Percentiles rank a stretch among this genome's conserved stretches.
These are phyloP conservation scores for Toxicodendron radicans DNA, from an alignment of 345 rosid species.

Conservation along the genomic window DNA sequence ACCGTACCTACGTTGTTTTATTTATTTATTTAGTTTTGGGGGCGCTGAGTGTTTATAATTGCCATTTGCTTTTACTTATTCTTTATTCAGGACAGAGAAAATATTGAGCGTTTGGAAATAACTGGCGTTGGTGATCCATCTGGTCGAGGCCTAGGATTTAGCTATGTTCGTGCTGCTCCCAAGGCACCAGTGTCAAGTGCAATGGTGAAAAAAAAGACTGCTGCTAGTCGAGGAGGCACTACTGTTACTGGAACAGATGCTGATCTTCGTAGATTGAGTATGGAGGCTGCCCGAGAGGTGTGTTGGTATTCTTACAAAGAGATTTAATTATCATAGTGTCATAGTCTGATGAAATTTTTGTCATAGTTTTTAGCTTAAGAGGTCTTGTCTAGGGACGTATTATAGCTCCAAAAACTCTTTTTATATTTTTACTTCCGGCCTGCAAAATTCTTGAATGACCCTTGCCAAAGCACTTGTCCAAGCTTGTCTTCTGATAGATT, in stretches of 20 bases:
- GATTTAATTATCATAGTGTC: no score
- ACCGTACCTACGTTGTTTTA: no score
- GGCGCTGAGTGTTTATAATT: no score
- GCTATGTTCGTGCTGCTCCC: constrained; percentile 88
- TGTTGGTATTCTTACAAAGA: neutral
- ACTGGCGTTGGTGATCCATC: constrained; percentile 99
- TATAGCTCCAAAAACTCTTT: neutral
- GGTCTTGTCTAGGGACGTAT: neutral
- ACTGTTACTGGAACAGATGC: constrained; percentile 99
- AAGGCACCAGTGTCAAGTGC: constrained; percentile 87
- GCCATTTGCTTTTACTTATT: neutral
- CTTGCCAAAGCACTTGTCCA: neutral
- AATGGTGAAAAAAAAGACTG: constrained; percentile 73
- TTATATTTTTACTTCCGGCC: neutral
- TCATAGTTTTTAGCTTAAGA: no score
- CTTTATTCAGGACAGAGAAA: constrained; percentile 76
- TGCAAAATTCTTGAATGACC: neutral
- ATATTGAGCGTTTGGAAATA: constrained; percentile 95
- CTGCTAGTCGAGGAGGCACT: constrained; percentile 81
- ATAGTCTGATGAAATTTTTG: no score
- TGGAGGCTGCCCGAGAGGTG: constrained; percentile 99
- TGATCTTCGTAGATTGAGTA: constrained; percentile 95
- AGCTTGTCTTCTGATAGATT: neutral
- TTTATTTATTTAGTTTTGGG: neutral
- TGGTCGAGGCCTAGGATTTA: constrained; percentile 96